Evolutionary conservation across 2,329 filamentous ascomycete genomes (phyloP).

Genomic region (Talaromyces sp.): DNA sequence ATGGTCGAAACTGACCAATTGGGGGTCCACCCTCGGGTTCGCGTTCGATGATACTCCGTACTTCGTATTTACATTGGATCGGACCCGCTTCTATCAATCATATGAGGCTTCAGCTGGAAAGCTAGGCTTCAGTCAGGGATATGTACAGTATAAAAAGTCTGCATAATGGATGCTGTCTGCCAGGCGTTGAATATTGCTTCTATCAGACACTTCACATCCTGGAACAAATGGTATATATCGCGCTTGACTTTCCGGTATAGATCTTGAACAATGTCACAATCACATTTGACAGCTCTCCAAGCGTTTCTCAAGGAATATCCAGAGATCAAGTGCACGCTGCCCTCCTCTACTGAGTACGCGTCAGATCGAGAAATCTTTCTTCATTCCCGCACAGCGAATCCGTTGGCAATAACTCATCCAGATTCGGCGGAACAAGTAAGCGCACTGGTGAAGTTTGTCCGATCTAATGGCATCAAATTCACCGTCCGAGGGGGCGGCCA

Average conservation of each 20-base stretch:
- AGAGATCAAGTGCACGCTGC: conserved; percentile 8
- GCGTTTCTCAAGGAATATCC: conserved; percentile 3
- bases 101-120: not conserved
- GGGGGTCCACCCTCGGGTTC: conserved; percentile 8
- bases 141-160: not conserved
- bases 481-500: conserved; percentile 33
- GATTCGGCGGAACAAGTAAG: conserved; percentile 24
- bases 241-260: not conserved
- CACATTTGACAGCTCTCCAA: not conserved
- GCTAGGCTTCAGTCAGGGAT: not conserved
- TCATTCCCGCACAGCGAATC: conserved; percentile 3
- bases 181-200: not conserved
- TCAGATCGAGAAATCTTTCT: conserved; percentile 1
- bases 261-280: conserved; percentile 1
- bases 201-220: not conserved
- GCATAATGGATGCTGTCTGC: too few species aligned
- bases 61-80: too few species aligned
- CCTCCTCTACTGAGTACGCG: conserved; percentile 8
- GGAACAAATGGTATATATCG: not conserved
- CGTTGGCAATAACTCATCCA: conserved; percentile 24
- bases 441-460: conserved; percentile 18
- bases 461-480: conserved; percentile 20
- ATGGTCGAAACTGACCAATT: not conserved
- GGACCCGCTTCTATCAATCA: not conserved
- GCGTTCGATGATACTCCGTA: not conserved